Conservation (phyloP, 129 eudicot species). For the Flaveria brownii region DNA sequence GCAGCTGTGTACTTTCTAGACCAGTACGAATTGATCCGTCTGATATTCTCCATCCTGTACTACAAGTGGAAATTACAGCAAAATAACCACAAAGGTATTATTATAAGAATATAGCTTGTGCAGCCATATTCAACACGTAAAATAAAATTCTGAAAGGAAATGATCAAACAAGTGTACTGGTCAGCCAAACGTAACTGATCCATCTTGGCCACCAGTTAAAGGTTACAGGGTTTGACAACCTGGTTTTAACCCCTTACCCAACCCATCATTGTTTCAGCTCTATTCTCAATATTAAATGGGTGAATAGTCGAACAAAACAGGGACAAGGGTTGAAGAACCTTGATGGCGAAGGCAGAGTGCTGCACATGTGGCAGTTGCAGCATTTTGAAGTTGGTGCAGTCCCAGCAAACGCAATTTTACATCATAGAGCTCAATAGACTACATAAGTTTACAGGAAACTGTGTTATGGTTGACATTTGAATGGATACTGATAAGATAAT, state of each 20-base stretch:
- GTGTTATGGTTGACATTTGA: conserved; percentile 9
- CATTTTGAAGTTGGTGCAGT: conserved; percentile 92
- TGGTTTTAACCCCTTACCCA: conserved; percentile 4
- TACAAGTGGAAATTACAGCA: conserved; percentile 13
- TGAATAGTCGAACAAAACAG: not conserved
- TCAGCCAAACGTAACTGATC: not conserved
- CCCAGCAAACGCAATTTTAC: conserved; percentile 77
- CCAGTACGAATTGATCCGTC: conserved; percentile 70
- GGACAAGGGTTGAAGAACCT: conserved; percentile 46
- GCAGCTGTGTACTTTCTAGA: conserved; percentile 65
- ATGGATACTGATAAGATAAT: not conserved
- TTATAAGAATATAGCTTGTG: not conserved
- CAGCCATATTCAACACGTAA: not conserved
- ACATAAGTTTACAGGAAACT: conserved; percentile 26
- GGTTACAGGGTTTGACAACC: not conserved
- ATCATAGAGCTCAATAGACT: conserved; percentile 68
- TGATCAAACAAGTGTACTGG: not conserved
- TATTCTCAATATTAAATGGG: not conserved
- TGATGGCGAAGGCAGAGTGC: conserved; percentile 88
- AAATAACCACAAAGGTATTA: not conserved
- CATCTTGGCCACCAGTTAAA: not conserved
- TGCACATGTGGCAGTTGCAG: conserved; percentile 87
- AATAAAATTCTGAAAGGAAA: not conserved
- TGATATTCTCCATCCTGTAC: conserved; percentile 81
- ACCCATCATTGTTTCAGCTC: not conserved